A percentile compares a stretch with the other conserved stretches of the same genome.
These are phyloP conservation scores for Aspergillus novofumigatus DNA, from an alignment of 2,329 filamentous ascomycete species.

Conservation along the genomic window DNA sequence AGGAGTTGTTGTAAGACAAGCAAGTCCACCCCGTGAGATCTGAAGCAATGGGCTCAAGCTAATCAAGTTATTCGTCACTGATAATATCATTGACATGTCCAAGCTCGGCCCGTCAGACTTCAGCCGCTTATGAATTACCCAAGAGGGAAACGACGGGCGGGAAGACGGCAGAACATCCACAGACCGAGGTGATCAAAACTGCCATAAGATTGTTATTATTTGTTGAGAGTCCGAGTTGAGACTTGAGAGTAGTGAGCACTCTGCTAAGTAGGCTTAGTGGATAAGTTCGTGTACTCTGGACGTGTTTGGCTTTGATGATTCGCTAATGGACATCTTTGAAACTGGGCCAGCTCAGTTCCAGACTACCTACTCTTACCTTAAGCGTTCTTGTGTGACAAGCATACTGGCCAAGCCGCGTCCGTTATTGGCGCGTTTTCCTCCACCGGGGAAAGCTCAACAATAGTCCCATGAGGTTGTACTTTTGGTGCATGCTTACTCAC, in stretches of 20 bases:
- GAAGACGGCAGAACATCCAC: neutral
- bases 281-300: neutral
- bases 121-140: neutral
- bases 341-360: neutral
- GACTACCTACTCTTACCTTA: neutral
- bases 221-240: neutral
- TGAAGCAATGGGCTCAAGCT: neutral
- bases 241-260: too few relatives aligned
- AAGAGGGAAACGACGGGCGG: neutral
- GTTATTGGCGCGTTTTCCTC: neutral
- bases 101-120: neutral
- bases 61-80: neutral
- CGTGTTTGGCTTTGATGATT: neutral
- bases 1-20: neutral
- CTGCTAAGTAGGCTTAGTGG: neutral
- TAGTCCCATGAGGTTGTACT: neutral
- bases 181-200: neutral
- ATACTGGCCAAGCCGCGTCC: neutral
- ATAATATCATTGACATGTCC: neutral
- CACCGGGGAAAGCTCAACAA: neutral
- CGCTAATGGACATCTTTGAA: neutral
- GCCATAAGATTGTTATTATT: neutral
- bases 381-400: neutral
- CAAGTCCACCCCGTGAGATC: constrained; percentile 1
- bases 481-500: neutral